phyloP scores from a whole-genome alignment of 2,329 filamentous ascomycete genomes.

The Colletotrichum echinochloae region DNA sequence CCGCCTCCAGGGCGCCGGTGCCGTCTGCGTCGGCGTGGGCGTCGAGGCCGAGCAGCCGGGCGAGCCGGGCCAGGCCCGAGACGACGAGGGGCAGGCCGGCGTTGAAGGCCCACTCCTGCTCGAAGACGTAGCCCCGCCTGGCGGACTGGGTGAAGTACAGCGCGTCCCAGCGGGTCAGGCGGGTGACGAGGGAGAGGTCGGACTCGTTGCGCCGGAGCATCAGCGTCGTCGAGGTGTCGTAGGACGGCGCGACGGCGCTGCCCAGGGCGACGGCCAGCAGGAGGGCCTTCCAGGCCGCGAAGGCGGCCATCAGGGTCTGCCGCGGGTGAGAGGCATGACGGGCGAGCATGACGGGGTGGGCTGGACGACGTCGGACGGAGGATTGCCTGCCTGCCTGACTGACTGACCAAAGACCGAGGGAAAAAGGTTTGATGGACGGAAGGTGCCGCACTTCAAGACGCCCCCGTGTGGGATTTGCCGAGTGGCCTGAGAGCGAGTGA shows the following conservation, averaged over 20 bases:
- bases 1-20: constrained; percentile 50
- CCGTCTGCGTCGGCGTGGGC: constrained; percentile 37
- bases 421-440: neutral
- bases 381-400: too few relatives aligned
- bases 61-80: constrained; percentile 48
- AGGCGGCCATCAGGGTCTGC: constrained; percentile 54
- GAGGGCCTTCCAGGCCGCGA: constrained; percentile 74
- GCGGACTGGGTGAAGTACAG: constrained; percentile 78
- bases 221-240: constrained; percentile 81
- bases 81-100: constrained; percentile 59
- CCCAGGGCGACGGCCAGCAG: constrained; percentile 71
- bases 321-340: constrained; percentile 36
- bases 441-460: constrained; percentile 5
- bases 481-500: neutral
- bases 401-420: too few relatives aligned
- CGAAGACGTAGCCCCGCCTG: constrained; percentile 74
- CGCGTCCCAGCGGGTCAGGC: constrained; percentile 83
- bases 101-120: constrained; percentile 90
- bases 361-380: constrained; percentile 21
- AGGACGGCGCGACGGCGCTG: constrained; percentile 66
- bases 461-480: neutral
- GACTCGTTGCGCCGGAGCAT: constrained; percentile 47
- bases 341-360: constrained; percentile 28
- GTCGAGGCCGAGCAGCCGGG: constrained; percentile 45
- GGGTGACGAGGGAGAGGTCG: constrained; percentile 58